Evolutionary conservation across 768 basidiomycete species (phyloP).

Genomic region (Holtermanniella nyarrowii): DNA sequence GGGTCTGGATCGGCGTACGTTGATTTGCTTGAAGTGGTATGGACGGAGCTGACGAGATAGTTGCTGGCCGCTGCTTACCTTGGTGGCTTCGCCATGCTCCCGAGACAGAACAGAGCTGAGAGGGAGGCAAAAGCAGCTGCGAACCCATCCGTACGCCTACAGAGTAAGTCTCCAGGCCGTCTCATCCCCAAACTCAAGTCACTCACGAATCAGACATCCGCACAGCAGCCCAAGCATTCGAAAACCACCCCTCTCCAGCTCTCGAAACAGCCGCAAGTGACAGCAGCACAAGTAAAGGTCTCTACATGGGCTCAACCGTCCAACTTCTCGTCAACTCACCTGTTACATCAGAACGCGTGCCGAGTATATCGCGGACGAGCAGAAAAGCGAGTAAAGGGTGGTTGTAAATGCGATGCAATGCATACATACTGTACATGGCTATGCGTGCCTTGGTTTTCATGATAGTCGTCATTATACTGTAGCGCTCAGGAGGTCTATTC

Average conservation of each 20-base stretch:
- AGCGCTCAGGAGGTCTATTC: no score
- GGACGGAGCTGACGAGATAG: not conserved
- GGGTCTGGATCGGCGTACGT: not conserved
- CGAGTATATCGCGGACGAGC: not conserved
- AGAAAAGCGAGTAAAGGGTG: not conserved
- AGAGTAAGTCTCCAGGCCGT: no score
- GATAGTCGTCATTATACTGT: conserved; percentile 2
- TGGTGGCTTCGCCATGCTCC: not conserved
- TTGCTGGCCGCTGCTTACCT: not conserved
- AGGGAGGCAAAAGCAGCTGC: not conserved
- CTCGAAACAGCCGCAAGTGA: not conserved
- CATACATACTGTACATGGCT: not conserved
- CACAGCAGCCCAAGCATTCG: not conserved
- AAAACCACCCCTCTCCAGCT: not conserved
- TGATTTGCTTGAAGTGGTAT: not conserved
- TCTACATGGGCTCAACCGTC: not conserved
- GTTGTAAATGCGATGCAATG: not conserved
- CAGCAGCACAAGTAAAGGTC: not conserved
- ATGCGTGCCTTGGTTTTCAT: not conserved
- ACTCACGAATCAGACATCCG: not conserved
- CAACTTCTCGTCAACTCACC: not conserved
- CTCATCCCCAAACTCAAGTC: not conserved
- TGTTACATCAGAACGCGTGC: not conserved
- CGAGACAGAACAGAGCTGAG: not conserved
- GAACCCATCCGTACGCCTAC: not conserved